phyloP scores from a whole-genome alignment of 306 rosid species.

The Macrotyloma uniflorum region DNA sequence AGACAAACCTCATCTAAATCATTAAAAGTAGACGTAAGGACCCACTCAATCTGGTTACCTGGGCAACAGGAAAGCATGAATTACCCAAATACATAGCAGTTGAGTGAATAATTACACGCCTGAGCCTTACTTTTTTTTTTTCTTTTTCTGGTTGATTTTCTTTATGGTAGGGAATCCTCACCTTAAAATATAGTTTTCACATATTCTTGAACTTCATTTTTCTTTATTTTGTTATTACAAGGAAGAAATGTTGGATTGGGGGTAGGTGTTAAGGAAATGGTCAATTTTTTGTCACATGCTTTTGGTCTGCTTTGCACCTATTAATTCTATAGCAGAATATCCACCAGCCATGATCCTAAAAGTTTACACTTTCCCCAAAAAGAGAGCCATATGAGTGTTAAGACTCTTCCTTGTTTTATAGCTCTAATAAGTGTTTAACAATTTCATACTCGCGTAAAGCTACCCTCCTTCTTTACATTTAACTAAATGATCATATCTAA shows the following conservation, averaged over 20 bases:
- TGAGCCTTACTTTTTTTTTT: neutral
- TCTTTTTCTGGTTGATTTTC: neutral
- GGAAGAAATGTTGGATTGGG: conserved; percentile 31
- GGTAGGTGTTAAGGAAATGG: conserved; percentile 25
- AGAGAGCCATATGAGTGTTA: neutral
- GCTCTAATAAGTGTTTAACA: conserved; percentile 4
- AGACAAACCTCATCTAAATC: conserved; percentile 41
- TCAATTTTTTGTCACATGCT: conserved; percentile 27
- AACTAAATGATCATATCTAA: conserved; percentile 10
- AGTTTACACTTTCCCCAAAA: conserved; percentile 6
- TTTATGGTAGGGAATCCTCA: neutral
- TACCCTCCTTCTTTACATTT: conserved; percentile 18
- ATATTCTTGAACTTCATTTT: conserved; percentile 2
- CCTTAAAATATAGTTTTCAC: neutral
- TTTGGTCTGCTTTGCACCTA: conserved; percentile 13
- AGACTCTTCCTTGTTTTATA: conserved; percentile 21
- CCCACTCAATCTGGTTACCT: conserved; percentile 58
- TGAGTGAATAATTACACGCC: conserved; percentile 27
- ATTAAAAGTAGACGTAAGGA: conserved; percentile 39
- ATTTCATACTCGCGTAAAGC: neutral
- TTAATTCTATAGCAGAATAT: conserved; percentile 28
- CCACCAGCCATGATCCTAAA: conserved; percentile 27
- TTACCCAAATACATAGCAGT: conserved; percentile 21
- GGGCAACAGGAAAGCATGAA: conserved; percentile 44
- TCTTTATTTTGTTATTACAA: neutral